These are phyloP conservation scores for Zasmidium citrigriseum DNA, from an alignment of 2,329 filamentous ascomycete species.

Conservation along the genomic window DNA sequence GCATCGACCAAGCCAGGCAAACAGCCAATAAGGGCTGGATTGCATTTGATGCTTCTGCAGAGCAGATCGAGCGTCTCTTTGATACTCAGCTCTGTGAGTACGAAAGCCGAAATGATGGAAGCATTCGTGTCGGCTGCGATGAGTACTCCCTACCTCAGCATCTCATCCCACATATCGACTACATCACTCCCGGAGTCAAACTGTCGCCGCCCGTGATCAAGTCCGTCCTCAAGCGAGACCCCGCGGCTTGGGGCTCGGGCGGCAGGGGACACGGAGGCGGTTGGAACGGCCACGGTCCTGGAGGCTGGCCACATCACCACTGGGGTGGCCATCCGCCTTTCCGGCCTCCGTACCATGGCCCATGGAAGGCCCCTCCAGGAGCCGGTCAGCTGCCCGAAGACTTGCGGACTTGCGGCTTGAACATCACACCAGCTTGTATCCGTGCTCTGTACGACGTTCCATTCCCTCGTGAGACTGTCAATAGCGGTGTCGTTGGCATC, in stretches of 20 bases:
- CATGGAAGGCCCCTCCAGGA: neutral
- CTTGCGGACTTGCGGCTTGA: constrained; percentile 48
- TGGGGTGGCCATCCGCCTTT: neutral
- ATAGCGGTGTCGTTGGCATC: constrained; percentile 51
- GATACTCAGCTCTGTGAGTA: constrained; percentile 4
- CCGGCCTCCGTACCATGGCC: neutral
- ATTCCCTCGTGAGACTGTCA: constrained; percentile 36
- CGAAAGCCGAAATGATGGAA: neutral
- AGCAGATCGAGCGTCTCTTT: constrained; percentile 5
- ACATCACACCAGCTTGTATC: constrained; percentile 57
- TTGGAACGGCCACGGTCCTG: neutral
- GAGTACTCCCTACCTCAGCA: constrained; percentile 38
- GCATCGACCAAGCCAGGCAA: constrained; percentile 1
- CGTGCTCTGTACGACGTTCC: constrained; percentile 36
- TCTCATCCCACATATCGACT: constrained; percentile 35
- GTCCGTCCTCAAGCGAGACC: neutral
- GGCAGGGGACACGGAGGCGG: neutral
- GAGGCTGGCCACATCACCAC: neutral
- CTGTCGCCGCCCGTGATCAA: constrained; percentile 29
- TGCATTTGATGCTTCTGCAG: constrained; percentile 7
- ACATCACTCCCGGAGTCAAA: constrained; percentile 50
- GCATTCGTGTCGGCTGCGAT: constrained; percentile 24
- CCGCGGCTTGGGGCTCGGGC: neutral
- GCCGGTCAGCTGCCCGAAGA: constrained; percentile 19
- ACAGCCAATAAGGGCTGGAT: constrained; percentile 5